Base-by-base conservation (phyloP, 106 monocot genomes). In the Iris macrosiphon region DNA sequence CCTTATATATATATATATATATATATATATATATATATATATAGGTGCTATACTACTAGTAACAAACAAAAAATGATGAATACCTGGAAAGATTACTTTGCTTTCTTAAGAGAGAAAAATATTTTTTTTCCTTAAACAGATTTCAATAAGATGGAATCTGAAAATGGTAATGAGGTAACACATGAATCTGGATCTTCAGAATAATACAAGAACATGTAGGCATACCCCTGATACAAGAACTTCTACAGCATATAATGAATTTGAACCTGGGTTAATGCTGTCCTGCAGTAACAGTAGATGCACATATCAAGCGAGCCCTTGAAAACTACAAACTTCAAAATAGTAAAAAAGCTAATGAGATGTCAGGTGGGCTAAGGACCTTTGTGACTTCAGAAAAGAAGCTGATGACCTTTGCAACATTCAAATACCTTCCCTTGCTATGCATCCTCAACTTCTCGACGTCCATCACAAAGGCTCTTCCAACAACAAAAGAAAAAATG, bases 401-500 rank as follows among this genome's bases (percentile, higher is more conserved):
- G 29, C 54, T 57, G 45, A 90, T 78, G 40, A 91, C 69, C 56
- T 80, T 78, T 33, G 47, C 52, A 73, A 81, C 80, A 72, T 55
- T 49, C 62, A 98, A 67, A 48, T 72, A 68, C 61, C 71, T 83
- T 57, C 62, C 70, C 61, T 78, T 83, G 56, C 71, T 73, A 66
- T 83, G 61, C 40, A 83, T 80, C 49, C 83, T 91, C 64, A 98
- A 70, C 68, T 98, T 98, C 60, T 91, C 90, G 64, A 91, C 70
- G 74, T 98, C 98, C 24, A 84, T 90, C 34, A 91, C 87, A 81
- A 98, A 98, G 49, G 98, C 98, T 71, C 98, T 83, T 67, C 98
- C 98, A 75, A 98, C 77, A 71, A 98, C 98, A 81, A 98, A 98
- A 80, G 91, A 83, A 77, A 98, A 98, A 72, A 98, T 74, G 57